phyloP scores from a whole-genome alignment of 257 asterid genomes.

The Nemophila menziesii region DNA sequence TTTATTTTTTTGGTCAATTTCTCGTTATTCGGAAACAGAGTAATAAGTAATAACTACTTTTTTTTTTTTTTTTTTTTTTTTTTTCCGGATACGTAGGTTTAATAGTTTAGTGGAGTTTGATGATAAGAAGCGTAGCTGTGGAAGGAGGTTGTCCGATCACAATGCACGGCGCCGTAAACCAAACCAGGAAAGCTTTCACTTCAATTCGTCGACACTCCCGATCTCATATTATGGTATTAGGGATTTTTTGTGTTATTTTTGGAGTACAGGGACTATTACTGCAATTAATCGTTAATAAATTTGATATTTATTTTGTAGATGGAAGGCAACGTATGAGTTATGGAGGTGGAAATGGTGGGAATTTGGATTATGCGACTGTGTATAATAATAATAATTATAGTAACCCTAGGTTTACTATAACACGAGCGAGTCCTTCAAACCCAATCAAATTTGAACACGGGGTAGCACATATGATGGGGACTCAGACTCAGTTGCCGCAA shows the following conservation, averaged over 20 bases:
- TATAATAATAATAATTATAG: too few relatives aligned
- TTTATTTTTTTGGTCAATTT: too few relatives aligned
- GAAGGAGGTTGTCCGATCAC: conserved; percentile 86
- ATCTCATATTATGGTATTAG: conserved; percentile 53
- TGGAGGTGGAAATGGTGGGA: conserved; percentile 28
- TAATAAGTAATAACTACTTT: too few relatives aligned
- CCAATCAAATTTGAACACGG: conserved; percentile 32
- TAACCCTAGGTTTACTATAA: conserved; percentile 53
- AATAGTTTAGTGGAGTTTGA: conserved; percentile 75
- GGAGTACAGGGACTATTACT: too few relatives aligned
- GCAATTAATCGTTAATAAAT: conserved; percentile 2
- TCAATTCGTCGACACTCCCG: conserved; percentile 44
- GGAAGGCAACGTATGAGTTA: conserved; percentile 47
- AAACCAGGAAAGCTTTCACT: conserved; percentile 51
- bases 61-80: too few relatives aligned
- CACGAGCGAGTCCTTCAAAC: conserved; percentile 35
- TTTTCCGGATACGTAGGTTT: conserved; percentile 45
- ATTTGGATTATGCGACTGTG: conserved; percentile 35
- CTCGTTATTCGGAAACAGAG: too few relatives aligned
- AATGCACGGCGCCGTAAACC: conserved; percentile 94
- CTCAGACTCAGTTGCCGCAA: conserved; percentile 35
- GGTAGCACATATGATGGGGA: conserved; percentile 31
- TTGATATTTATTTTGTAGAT: conserved; percentile 25
- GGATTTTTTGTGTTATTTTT: too few relatives aligned
- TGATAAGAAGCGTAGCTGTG: conserved; percentile 87